Percentiles rank a stretch among this genome's conserved stretches.
Evolutionary conservation across 768 basidiomycete genomes (phyloP).

Genomic region (Harrya chromipes): DNA sequence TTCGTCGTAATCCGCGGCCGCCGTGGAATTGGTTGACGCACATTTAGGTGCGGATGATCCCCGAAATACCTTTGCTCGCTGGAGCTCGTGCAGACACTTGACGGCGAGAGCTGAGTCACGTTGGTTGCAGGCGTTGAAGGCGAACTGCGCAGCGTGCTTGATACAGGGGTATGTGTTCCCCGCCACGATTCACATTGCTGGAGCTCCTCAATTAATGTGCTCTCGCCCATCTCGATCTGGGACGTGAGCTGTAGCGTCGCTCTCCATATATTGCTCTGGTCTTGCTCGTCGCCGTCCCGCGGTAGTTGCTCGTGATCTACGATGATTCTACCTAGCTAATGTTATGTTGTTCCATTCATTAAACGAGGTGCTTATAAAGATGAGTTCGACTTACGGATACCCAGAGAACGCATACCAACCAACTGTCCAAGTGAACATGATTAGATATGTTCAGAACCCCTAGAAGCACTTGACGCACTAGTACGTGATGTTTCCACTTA

Average conservation of each 20-base stretch:
- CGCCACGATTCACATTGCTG: background rate
- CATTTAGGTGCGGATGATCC: no score
- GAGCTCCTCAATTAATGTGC: background rate
- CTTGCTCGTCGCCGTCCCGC: background rate
- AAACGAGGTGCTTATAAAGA: background rate
- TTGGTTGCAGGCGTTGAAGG: background rate
- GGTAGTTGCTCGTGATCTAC: conserved; percentile 9
- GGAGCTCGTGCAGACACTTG: background rate
- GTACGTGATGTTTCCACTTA: conserved; percentile 17
- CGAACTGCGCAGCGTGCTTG: background rate
- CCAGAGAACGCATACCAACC: conserved; percentile 18
- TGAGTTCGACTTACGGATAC: conserved; percentile 13
- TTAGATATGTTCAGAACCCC: background rate
- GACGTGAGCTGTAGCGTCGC: conserved; percentile 15
- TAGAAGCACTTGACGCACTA: conserved; percentile 9
- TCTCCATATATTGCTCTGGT: background rate
- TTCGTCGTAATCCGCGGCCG: no score
- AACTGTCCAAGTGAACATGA: conserved; percentile 5
- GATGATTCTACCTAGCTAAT: conserved; percentile 17
- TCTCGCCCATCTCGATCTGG: conserved; percentile 13
- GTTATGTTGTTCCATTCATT: no score
- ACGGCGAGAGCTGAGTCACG: background rate
- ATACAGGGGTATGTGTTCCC: background rate
- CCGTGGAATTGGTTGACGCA: no score
- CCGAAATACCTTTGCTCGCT: no score